Evolutionary conservation across 2,329 filamentous ascomycete species (phyloP), one percentile per base, ranked within the genome.

Genomic region (Xylaria sp.): DNA sequence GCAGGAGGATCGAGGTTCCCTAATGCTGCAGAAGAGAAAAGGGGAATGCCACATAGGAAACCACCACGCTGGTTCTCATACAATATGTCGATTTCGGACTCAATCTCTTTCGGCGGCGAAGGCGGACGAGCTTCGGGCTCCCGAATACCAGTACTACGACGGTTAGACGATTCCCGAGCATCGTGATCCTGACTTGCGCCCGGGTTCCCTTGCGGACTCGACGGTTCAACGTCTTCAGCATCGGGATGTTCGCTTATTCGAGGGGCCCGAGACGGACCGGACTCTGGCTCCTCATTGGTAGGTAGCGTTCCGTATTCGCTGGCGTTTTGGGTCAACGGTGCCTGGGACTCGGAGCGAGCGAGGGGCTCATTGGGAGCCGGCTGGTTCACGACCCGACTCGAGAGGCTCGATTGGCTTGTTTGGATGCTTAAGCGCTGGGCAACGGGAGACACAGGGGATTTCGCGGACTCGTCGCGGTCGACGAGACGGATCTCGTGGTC

Each of bases 11-110:
- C 96, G 58, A 97, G 88, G 69, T 93, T 92, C 43, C 97, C 90
- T 0, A 99, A 86, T 1, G 94, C 95, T 71, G 91, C 91, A 8
- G 90, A 88, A 0, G 94, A 97, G 83, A 98, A 99, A n/a, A 97
- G 86, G 0, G 94, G 91, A 13, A 94, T 88, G 33, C 96, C 95
- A 76, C 95, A 98, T 70, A 97, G 85, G 77, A 98, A 97, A 48
- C 89, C 90, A 12, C 96, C 96, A 66, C 96, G 89, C 82, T 99
- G 93, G 77, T 99, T 99, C 80, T 99, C 96, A 80, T 97, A 98
- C 0, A 99, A 85, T 5, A 98, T 88, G 72, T 99, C 96, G 69
- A 98, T 89, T 33, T 88, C 90, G 2, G 84, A 84, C 78, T 82
- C 86, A 71, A 77, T 81, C 67, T 80, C 69, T 68, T 73, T 76